Evolutionary conservation across 78 protist species (phyloP).

Genomic region (Bodo saltans): DNA sequence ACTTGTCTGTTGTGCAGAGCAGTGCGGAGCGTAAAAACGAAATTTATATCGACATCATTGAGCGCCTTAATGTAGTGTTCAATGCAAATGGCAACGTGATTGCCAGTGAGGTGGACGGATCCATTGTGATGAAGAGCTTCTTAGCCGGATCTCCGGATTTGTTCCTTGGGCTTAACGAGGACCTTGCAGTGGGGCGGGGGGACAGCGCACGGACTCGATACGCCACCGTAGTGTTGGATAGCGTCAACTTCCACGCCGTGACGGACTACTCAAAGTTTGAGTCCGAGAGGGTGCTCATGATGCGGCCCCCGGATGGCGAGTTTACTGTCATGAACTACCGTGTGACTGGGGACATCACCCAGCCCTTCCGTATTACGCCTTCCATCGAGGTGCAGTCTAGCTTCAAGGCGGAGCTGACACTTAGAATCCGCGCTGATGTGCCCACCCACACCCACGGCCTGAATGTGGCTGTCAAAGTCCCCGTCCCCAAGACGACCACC

Average conservation of each 20-base stretch:
- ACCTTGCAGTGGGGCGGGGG: constrained; percentile 42
- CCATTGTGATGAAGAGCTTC: constrained; percentile 72
- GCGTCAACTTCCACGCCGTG: constrained; percentile 61
- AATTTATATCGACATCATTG: constrained; percentile 73
- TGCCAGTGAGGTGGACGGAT: constrained; percentile 68
- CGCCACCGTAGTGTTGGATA: constrained; percentile 41
- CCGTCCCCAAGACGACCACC: constrained; percentile 34
- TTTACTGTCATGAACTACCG: constrained; percentile 57
- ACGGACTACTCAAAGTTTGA: constrained; percentile 37
- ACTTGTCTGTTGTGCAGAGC: not conserved
- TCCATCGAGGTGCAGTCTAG: not conserved
- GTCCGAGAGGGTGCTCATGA: not conserved
- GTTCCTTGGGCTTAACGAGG: constrained; percentile 69
- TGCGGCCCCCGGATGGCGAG: constrained; percentile 60
- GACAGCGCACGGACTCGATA: not conserved
- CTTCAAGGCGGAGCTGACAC: constrained; percentile 23
- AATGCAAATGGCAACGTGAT: constrained; percentile 51
- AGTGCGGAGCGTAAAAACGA: constrained; percentile 37
- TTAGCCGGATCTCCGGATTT: constrained; percentile 68
- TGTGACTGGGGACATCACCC: not conserved
- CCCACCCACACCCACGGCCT: constrained; percentile 19
- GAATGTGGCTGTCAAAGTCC: constrained; percentile 21
- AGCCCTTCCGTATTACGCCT: constrained; percentile 50
- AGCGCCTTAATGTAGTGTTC: constrained; percentile 57
- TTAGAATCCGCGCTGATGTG: constrained; percentile 40